A percentile compares a stretch with the other conserved stretches of the same genome.
Evolutionary conservation across 2,329 filamentous ascomycete genomes (phyloP).

Genomic region (Epichloe uncinata): DNA sequence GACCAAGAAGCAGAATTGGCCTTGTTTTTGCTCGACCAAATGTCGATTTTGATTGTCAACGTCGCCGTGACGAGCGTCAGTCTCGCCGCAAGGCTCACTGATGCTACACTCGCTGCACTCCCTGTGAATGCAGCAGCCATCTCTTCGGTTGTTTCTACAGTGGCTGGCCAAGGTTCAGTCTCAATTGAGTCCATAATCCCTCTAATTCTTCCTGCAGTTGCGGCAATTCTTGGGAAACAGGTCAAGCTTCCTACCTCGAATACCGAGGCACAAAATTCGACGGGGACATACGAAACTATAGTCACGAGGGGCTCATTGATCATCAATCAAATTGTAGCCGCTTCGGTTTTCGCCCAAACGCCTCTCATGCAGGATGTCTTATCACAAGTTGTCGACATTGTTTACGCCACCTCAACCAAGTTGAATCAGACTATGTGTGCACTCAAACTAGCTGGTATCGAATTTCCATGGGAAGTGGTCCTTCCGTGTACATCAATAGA

Average conservation of each 20-base stretch:
- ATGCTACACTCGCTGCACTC: conserved; percentile 10
- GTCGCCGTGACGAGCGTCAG: conserved; percentile 9
- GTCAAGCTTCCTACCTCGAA: conserved; percentile 1
- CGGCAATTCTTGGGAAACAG: conserved; percentile 7
- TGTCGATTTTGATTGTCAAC: conserved; percentile 9
- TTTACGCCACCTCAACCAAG: conserved; percentile 9
- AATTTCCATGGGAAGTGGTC: conserved; percentile 6
- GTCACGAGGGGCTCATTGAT: conserved; percentile 9
- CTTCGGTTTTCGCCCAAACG: conserved; percentile 1
- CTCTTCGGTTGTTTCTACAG: conserved; percentile 8
- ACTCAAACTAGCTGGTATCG: conserved; percentile 6
- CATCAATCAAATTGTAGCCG: conserved; percentile 11
- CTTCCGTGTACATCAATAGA: conserved; percentile 9
- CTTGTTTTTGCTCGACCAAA: conserved; percentile 8
- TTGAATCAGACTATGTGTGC: conserved; percentile 10
- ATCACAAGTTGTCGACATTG: conserved; percentile 11
- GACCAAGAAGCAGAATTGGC: background rate
- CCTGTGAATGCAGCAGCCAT: conserved; percentile 9
- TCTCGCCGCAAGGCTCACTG: conserved; percentile 11
- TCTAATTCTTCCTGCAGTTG: conserved; percentile 12
- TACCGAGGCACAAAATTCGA: conserved; percentile 1
- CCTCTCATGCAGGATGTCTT: conserved; percentile 9
- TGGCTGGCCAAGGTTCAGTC: conserved; percentile 8
- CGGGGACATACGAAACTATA: conserved; percentile 7
- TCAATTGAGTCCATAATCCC: conserved; percentile 8